phyloP scores from a whole-genome alignment of 1,284 basidiomycete species.

The Rhodofomes roseus region DNA sequence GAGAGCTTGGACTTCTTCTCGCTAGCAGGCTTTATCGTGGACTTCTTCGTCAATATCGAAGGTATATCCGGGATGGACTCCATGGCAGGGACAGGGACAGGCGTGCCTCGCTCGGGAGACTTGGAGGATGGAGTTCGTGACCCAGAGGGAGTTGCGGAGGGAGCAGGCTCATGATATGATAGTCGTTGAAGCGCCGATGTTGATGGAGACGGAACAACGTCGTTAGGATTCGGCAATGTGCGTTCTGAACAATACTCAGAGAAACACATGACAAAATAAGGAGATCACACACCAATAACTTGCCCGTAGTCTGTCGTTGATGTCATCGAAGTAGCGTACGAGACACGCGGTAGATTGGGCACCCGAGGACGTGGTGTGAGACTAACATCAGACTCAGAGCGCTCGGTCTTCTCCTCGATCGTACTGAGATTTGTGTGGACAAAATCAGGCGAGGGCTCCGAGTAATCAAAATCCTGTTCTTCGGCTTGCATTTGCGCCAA shows the following conservation, averaged over 20 bases:
- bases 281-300: slow-evolving; percentile 45
- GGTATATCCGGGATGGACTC: slow-evolving; percentile 56
- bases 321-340: slow-evolving; percentile 23
- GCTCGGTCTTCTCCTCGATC: slow-evolving; percentile 64
- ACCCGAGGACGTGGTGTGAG: slow-evolving; percentile 27
- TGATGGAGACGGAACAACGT: slow-evolving; percentile 59
- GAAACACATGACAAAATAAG: not conserved
- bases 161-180: slow-evolving; percentile 54
- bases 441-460: slow-evolving; percentile 1
- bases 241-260: slow-evolving; percentile 7
- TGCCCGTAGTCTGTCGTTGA: slow-evolving; percentile 61
- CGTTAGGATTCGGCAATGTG: slow-evolving; percentile 46
- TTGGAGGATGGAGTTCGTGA: slow-evolving; percentile 40
- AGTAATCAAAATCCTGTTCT: slow-evolving; percentile 16
- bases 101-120: slow-evolving; percentile 34
- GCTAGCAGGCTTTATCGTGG: slow-evolving; percentile 9
- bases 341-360: slow-evolving; percentile 2
- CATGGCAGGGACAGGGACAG: slow-evolving; percentile 39
- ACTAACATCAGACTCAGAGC: slow-evolving; percentile 50
- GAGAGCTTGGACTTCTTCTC: slow-evolving; percentile 59
- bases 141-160: slow-evolving; percentile 45
- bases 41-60: slow-evolving; percentile 18
- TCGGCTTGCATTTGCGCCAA: slow-evolving; percentile 20
- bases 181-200: slow-evolving; percentile 71
- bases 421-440: slow-evolving; percentile 41